Evolutionary conservation across 192 early-diverging fungal species (phyloP).

Genomic region (Mortierella hygrophila): DNA sequence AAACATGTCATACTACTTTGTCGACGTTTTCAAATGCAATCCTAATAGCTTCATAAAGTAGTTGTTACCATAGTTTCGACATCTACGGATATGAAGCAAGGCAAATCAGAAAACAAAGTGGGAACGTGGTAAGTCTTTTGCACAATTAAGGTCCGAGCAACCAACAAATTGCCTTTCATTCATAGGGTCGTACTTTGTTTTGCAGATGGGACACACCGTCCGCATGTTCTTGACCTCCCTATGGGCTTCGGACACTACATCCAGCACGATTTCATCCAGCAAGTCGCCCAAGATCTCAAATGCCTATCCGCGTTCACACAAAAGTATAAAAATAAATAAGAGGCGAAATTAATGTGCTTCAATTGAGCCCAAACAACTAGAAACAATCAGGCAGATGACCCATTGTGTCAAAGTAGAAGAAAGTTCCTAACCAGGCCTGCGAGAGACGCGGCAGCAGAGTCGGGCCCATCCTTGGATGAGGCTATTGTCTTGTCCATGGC

Average conservation of each 20-base stretch:
- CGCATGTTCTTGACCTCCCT: constrained; percentile 71
- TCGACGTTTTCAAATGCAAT: not conserved
- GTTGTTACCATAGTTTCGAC: constrained; percentile 49
- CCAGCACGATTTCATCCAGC: constrained; percentile 79
- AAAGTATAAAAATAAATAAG: not conserved
- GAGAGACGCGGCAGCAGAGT: constrained; percentile 17
- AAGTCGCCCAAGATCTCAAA: constrained; percentile 76
- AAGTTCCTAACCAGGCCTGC: constrained; percentile 37
- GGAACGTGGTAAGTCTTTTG: constrained; percentile 7
- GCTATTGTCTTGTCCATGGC: constrained; percentile 45
- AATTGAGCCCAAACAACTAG: not conserved
- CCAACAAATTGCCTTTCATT: not conserved
- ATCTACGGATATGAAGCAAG: constrained; percentile 20
- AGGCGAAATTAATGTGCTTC: not conserved
- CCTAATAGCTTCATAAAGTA: not conserved
- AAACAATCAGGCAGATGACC: not conserved
- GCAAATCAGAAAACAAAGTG: not conserved
- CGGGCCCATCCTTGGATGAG: constrained; percentile 25
- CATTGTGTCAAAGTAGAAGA: not conserved
- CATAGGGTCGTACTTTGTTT: constrained; percentile 71
- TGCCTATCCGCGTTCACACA: constrained; percentile 42
- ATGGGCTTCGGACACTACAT: constrained; percentile 80
- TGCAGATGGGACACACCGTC: constrained; percentile 78
- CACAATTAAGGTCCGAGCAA: not conserved
- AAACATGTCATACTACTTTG: not conserved